Evolutionary conservation across 129 eudicot genomes (phyloP).

Genomic region (Scalesia atractyloides): DNA sequence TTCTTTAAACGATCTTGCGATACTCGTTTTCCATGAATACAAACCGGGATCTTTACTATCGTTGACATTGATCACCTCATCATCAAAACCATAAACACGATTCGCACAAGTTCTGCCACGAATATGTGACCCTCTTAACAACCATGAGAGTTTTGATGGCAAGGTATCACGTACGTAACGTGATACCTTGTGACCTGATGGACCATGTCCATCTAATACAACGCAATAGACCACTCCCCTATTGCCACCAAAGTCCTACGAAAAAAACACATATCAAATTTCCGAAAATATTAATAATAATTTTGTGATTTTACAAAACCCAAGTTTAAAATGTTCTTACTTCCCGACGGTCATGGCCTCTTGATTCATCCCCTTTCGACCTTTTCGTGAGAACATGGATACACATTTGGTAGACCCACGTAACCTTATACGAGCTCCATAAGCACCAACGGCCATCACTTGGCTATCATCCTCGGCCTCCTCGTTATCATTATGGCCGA

Average conservation of each 20-base stretch:
- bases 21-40: constrained; percentile 41
- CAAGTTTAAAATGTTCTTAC: too few species aligned
- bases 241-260: too few species aligned
- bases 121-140: neutral
- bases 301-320: too few species aligned
- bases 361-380: too few species aligned
- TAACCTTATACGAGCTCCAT: constrained; percentile 54
- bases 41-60: constrained; percentile 38
- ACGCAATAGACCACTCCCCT: too few species aligned
- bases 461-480: constrained; percentile 29
- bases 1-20: constrained; percentile 45
- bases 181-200: too few species aligned
- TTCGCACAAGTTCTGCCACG: constrained; percentile 1
- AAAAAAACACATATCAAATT: too few species aligned
- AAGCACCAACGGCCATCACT: constrained; percentile 38
- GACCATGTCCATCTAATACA: too few species aligned
- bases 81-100: neutral
- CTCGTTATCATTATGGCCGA: constrained; percentile 14
- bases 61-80: neutral
- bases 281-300: too few species aligned
- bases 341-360: too few species aligned
- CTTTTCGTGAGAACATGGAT: constrained; percentile 25
- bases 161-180: too few species aligned
- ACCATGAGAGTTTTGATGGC: too few species aligned
- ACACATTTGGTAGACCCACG: constrained; percentile 57